These are phyloP conservation scores for Malassezia sympodialis DNA, from an alignment of 1,284 basidiomycete species.

Conservation along the genomic window DNA sequence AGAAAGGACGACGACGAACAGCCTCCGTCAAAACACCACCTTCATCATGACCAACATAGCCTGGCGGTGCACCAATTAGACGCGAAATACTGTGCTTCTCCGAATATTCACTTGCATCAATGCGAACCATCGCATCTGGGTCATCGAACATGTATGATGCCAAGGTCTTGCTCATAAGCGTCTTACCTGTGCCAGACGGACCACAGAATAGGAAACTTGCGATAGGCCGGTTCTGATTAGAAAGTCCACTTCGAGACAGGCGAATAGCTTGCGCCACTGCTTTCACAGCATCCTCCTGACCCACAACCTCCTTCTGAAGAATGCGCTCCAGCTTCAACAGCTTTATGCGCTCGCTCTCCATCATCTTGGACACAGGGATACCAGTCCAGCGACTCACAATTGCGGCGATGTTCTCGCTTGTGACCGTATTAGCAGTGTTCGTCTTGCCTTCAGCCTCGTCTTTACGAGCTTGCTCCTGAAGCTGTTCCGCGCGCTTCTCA, in stretches of 20 bases:
- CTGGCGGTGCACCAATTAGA: conserved; percentile 53
- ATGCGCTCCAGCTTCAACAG: conserved; percentile 39
- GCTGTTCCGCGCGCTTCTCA: conserved; percentile 59
- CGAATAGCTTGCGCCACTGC: conserved; percentile 56
- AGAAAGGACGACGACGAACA: conserved; percentile 47
- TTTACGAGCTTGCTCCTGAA: conserved; percentile 53
- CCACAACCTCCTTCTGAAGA: conserved; percentile 50
- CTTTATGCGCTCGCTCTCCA: conserved; percentile 44
- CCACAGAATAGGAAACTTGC: conserved; percentile 54
- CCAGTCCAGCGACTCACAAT: conserved; percentile 55
- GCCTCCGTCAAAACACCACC: conserved; percentile 59
- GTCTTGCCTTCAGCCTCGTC: conserved; percentile 43
- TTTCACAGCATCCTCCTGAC: conserved; percentile 55
- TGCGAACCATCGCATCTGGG: conserved; percentile 54
- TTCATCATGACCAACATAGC: conserved; percentile 82
- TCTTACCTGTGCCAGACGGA: conserved; percentile 54
- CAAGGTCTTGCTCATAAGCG: conserved; percentile 51
- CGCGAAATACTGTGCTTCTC: conserved; percentile 55
- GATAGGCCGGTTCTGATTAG: conserved; percentile 53
- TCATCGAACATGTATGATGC: conserved; percentile 53
- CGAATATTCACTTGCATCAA: conserved; percentile 52
- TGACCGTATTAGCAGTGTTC: conserved; percentile 35
- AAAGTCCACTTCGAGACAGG: conserved; percentile 55
- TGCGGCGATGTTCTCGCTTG: conserved; percentile 51
- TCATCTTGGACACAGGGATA: conserved; percentile 49